phyloP scores from a whole-genome alignment of 768 basidiomycete genomes.

The Sporobolomyces phaffii region DNA sequence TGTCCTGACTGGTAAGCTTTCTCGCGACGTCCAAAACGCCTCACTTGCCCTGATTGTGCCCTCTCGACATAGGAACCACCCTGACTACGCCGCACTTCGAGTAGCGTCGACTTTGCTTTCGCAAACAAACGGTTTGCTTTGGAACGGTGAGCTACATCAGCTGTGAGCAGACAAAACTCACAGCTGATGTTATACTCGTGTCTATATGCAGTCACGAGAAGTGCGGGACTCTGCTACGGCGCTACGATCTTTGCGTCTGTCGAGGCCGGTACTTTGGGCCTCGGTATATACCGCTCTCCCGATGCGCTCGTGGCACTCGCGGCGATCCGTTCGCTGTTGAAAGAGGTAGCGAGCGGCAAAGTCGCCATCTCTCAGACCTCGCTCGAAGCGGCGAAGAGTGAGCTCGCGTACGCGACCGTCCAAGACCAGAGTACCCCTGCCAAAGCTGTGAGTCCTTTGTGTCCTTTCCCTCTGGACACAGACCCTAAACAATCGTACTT shows the following conservation, averaged over 20 bases:
- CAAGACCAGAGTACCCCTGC: slow-evolving; percentile 70
- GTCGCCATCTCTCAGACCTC: slow-evolving; percentile 67
- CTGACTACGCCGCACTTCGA: neutral
- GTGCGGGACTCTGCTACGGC: slow-evolving; percentile 74
- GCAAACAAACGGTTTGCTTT: slow-evolving; percentile 49
- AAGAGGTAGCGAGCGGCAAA: slow-evolving; percentile 79
- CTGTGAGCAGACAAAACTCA: slow-evolving; percentile 86
- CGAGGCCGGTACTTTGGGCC: slow-evolving; percentile 20
- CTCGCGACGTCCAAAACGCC: too few species aligned
- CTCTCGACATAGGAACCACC: too few species aligned
- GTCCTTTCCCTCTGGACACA: too few species aligned
- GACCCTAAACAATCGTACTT: too few species aligned
- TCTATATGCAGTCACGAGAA: slow-evolving; percentile 59
- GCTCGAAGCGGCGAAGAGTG: slow-evolving; percentile 83
- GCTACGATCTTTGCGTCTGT: neutral
- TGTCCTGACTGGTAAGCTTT: slow-evolving; percentile 55
- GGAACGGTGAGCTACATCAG: slow-evolving; percentile 63
- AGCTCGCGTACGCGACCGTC: slow-evolving; percentile 73
- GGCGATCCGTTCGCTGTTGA: slow-evolving; percentile 68
- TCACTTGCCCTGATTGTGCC: too few species aligned
- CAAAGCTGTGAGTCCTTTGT: slow-evolving; percentile 60
- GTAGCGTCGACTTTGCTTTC: slow-evolving; percentile 1
- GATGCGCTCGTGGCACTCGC: slow-evolving; percentile 61
- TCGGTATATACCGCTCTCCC: slow-evolving; percentile 12
- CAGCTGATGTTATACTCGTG: slow-evolving; percentile 60